phyloP scores from a whole-genome alignment of 768 basidiomycete genomes.

The Kwoniella pini region DNA sequence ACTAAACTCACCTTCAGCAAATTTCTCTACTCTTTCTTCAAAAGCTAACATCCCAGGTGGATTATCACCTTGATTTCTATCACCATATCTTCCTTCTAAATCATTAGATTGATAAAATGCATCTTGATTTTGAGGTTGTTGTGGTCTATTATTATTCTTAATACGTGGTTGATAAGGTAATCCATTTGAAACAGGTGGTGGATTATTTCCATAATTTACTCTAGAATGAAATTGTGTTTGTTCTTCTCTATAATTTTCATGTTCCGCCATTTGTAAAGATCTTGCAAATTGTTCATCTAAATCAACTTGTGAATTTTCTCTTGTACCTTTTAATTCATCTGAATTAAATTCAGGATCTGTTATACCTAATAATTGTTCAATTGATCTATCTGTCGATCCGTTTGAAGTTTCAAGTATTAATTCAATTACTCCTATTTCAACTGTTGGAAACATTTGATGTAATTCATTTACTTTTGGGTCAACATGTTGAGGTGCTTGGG shows the following conservation, averaged over 20 bases:
- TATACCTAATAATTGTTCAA: slow-evolving; percentile 53
- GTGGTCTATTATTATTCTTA: slow-evolving; percentile 15
- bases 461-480: slow-evolving; percentile 40
- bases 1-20: slow-evolving; percentile 51
- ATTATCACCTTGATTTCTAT: slow-evolving; percentile 22
- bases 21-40: slow-evolving; percentile 49
- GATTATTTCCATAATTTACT: slow-evolving; percentile 12
- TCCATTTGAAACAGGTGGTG: slow-evolving; percentile 15
- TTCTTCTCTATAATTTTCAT: slow-evolving; percentile 25
- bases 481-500: not conserved
- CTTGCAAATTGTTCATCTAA: slow-evolving; percentile 54
- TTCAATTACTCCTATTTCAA: slow-evolving; percentile 51
- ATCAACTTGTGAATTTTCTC: slow-evolving; percentile 50
- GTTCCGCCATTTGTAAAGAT: slow-evolving; percentile 51
- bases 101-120: not conserved
- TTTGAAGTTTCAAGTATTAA: slow-evolving; percentile 49
- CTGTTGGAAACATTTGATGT: slow-evolving; percentile 49
- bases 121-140: slow-evolving; percentile 17
- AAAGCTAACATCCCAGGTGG: slow-evolving; percentile 46
- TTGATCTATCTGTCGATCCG: slow-evolving; percentile 48
- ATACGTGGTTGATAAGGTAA: slow-evolving; percentile 54
- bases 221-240: slow-evolving; percentile 3
- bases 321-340: slow-evolving; percentile 29
- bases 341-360: slow-evolving; percentile 54
- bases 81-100: not conserved